Conservation (phyloP, 2,329 filamentous ascomycete species). For the Neonectria magnoliae region DNA sequence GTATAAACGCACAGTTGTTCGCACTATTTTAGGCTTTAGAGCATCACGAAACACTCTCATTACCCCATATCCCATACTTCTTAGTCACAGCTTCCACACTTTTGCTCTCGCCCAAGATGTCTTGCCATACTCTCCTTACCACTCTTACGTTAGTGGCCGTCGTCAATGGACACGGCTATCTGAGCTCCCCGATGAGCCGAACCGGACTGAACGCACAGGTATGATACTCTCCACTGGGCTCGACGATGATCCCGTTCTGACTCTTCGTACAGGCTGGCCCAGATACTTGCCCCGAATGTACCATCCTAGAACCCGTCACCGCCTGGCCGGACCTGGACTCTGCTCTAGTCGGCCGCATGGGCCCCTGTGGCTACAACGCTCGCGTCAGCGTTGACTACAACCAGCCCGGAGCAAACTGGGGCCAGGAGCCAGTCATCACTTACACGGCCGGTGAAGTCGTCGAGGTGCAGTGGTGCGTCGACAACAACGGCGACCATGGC, state of each 20-base stretch:
- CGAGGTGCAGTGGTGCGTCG: slow-evolving; percentile 65
- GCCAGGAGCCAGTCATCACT: slow-evolving; percentile 52
- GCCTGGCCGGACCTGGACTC: slow-evolving; percentile 60
- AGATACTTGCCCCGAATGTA: slow-evolving; percentile 64
- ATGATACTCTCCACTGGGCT: background rate
- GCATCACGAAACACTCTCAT: background rate
- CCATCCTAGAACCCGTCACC: slow-evolving; percentile 62
- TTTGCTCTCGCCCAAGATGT: background rate
- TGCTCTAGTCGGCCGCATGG: slow-evolving; percentile 58
- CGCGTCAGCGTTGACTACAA: slow-evolving; percentile 65
- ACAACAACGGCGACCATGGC: slow-evolving; percentile 66
- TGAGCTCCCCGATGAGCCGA: background rate
- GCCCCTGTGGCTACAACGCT: slow-evolving; percentile 64
- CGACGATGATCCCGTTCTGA: too few relatives aligned
- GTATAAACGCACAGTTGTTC: background rate
- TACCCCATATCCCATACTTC: background rate
- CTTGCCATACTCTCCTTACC: background rate
- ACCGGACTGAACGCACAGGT: background rate
- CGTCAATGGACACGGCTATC: background rate
- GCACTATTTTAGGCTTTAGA: background rate
- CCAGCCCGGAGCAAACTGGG: slow-evolving; percentile 56
- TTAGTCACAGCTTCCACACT: background rate
- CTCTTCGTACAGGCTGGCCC: slow-evolving; percentile 52
- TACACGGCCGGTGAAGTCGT: slow-evolving; percentile 58
- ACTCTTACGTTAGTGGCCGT: background rate